Base-by-base conservation (phyloP, 768 basidiomycete genomes). In the Mycena chlorophos region DNA sequence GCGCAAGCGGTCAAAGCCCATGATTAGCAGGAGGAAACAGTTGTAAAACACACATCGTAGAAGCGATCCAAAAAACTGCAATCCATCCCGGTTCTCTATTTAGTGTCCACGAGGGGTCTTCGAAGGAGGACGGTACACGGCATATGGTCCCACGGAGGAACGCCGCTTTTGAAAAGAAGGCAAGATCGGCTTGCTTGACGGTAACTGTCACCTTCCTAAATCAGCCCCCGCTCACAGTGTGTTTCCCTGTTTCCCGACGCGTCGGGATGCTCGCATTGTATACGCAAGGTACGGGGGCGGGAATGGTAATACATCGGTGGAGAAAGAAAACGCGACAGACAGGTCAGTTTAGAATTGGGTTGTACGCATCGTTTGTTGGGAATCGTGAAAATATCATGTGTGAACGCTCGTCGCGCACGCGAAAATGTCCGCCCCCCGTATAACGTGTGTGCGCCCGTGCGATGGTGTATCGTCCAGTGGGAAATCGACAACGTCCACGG, bases 1-100 rank as follows among this genome's bases (percentile, higher is more conserved):
- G 77, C 80, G 89, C 67, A 97, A 91, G 75, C 86, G 87, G 53
- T 78, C 79, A 31, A 89, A 89, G 71, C 90, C 91, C 31, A 69
- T 76, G 6, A 69, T 76, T 27, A 46, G 27, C 45, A 23, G 45
- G 34, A 81, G 85, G 68, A 80, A 90, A 61, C 82, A 75, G 67
- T 63, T 69, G 60, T 74, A 70, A 69, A 46, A 6, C 5, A 46
- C 45, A 25, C 31, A 8, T 34, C 23, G 28, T 49, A 55, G 58
- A 55, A 55, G 27, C 48, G 19, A 34, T 49, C 13, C 40, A 37
- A n/a, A 42, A 54, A 60, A 54, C n/a, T n/a, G n/a, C n/a, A n/a
- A n/a, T n/a, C n/a, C n/a, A n/a, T n/a, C n/a, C n/a, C n/a, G n/a
- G n/a, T n/a, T n/a, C 22, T 42, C 40, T 42, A 42, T 42, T 42